Evolutionary conservation across 202 grass and related monocot species (phyloP), one percentile per base, ranked within the genome.

Genomic region (Musa balbisiana): DNA sequence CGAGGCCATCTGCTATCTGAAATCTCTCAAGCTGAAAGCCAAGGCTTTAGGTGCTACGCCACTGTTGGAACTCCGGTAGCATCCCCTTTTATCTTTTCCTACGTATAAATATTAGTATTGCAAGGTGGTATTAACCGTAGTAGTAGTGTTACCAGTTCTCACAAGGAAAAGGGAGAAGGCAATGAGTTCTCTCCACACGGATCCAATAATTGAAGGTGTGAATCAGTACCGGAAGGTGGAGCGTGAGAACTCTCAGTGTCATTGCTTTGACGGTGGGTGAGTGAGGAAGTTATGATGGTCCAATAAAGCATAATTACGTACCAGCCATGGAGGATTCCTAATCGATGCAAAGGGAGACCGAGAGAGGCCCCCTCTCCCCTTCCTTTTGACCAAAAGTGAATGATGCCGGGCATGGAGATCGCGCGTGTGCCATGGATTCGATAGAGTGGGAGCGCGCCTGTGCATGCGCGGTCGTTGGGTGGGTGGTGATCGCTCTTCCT

Each of bases 1-100:
- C 25, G 93, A 97, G 74, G 93, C 93, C 21, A 97, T 97, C 67
- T 80, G 80, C 85, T 97, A 97, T 80, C 73, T 97, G 79, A 90
- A 90, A 79, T 91, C 89, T 74, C 84, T 97, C 50, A 97, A 91
- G 78, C 71, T 91, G 26, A 97, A 97, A 82, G 88, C 91, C 13
- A 97, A 89, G 88, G 80, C 86, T 2, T 72, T 92, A 60, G 90
- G 87, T 80, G 87, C 84, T 64, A 76, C 80, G 22, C 84, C 84
- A 20, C 79, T 90, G 50, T 91, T 82, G 80, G 16, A 69, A 69
- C 77, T 56, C 21, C 72, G 67, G 2, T 2, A 9, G 3, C 52
- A 21, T 23, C 49, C 11, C 70, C 33, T 8, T 8, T 8, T 43
- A 43, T 22, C 43, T 9, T 16, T 64, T 43, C 0, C 26, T 58